Conservation (phyloP, 2,329 filamentous ascomycete species). For the Bipolaris victoriae region DNA sequence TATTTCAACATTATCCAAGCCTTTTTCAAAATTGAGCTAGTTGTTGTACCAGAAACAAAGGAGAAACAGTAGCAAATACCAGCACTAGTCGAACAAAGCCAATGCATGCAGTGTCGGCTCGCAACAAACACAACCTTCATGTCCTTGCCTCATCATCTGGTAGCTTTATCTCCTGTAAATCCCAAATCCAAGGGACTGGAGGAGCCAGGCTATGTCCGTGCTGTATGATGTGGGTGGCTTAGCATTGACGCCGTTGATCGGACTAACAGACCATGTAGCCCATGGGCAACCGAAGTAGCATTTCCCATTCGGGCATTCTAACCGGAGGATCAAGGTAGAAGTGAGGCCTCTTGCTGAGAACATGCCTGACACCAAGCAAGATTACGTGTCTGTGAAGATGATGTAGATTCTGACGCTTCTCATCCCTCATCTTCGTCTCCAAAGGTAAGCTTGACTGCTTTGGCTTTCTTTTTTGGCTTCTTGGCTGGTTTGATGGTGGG, state of each 20-base stretch:
- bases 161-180: too few relatives aligned
- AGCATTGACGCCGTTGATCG: not conserved
- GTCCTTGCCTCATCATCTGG: not conserved
- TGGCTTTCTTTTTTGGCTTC: slow-evolving; percentile 47
- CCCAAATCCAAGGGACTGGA: not conserved
- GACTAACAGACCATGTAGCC: not conserved
- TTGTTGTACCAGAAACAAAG: not conserved
- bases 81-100: not conserved
- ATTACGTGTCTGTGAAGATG: not conserved
- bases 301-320: not conserved
- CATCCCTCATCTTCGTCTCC: slow-evolving; percentile 43
- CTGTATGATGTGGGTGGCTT: not conserved
- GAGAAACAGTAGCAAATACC: not conserved
- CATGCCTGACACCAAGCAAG: not conserved
- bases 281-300: not conserved
- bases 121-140: not conserved
- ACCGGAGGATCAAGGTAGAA: not conserved
- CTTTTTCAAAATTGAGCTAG: not conserved
- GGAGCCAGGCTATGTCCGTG: not conserved
- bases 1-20: not conserved
- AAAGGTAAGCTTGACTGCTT: slow-evolving; percentile 47
- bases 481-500: slow-evolving; percentile 28
- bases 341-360: not conserved
- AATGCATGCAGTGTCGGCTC: not conserved
- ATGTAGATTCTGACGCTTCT: slow-evolving; percentile 4